Percentiles rank a stretch among this genome's conserved stretches.
phyloP scores from a whole-genome alignment of 192 early-diverging fungal genomes.

The Oehlia diaphana region DNA sequence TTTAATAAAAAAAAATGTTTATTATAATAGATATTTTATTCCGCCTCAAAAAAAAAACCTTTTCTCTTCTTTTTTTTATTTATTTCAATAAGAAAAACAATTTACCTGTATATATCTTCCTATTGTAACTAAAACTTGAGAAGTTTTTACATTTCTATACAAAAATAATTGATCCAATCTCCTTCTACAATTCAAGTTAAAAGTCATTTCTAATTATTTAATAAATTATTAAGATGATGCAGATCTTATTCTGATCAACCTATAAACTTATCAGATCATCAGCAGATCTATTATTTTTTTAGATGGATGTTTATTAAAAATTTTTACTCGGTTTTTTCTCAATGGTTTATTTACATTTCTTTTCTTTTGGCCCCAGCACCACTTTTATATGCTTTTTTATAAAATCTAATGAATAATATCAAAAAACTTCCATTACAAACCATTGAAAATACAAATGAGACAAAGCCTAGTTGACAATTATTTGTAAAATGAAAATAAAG shows the following conservation, averaged over 20 bases:
- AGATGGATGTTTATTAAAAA: neutral
- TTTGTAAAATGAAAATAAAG: conserved; percentile 44
- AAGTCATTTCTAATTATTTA: neutral
- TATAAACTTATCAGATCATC: no score
- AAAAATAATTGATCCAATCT: conserved; percentile 14
- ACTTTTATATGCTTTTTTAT: conserved; percentile 34
- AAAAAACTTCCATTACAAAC: conserved; percentile 44
- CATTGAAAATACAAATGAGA: conserved; percentile 45
- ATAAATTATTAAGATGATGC: no score
- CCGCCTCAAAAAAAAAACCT: no score
- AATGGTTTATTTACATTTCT: neutral
- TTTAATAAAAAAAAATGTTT: neutral
- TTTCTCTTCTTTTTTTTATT: neutral
- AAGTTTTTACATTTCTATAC: neutral
- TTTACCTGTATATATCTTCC: conserved; percentile 9
- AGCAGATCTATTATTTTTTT: no score
- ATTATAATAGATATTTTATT: neutral
- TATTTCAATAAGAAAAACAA: neutral
- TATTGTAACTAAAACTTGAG: conserved; percentile 13
- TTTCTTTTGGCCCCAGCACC: neutral
- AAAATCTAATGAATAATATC: conserved; percentile 48
- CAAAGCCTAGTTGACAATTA: conserved; percentile 34
- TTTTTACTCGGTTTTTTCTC: neutral
- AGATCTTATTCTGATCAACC: no score
- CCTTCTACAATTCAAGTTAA: conserved; percentile 1